Conservation (phyloP, 2,329 filamentous ascomycete genomes). For the Beauveria medogensis region DNA sequence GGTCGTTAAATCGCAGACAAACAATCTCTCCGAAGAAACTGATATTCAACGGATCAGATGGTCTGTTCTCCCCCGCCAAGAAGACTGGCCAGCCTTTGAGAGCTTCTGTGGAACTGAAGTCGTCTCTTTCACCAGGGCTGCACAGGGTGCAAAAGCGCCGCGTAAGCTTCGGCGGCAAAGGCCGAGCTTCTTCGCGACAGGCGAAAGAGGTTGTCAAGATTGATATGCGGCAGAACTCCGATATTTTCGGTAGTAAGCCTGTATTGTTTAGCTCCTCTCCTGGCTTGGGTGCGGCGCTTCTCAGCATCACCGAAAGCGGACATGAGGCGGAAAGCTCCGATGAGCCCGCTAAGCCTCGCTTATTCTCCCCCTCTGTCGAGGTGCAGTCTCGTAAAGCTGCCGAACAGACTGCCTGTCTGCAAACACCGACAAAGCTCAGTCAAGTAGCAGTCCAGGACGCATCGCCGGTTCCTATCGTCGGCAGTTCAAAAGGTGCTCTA, state of each 20-base stretch:
- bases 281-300: background rate
- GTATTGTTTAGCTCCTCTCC: conserved; percentile 7
- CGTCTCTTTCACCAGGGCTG: background rate
- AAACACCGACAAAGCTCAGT: background rate
- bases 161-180: background rate
- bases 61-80: conserved; percentile 4
- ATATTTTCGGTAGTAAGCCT: conserved; percentile 25
- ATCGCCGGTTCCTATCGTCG: background rate
- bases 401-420: background rate
- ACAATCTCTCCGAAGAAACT: conserved; percentile 21
- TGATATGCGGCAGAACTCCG: conserved; percentile 26
- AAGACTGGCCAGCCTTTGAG: background rate
- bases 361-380: background rate
- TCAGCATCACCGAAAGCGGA: conserved; percentile 5
- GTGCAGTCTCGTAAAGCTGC: background rate
- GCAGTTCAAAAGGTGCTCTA: background rate
- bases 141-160: background rate
- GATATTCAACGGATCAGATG: background rate
- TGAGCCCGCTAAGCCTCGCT: background rate
- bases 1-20: conserved; percentile 15
- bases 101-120: background rate
- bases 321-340: background rate
- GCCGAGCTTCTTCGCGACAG: conserved; percentile 3
- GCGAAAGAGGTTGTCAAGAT: conserved; percentile 23
- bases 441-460: background rate